A percentile compares a stretch with the other conserved stretches of the same genome.
Conservation (phyloP, 805 yeast genomes). For the Candida easanensis region DNA sequence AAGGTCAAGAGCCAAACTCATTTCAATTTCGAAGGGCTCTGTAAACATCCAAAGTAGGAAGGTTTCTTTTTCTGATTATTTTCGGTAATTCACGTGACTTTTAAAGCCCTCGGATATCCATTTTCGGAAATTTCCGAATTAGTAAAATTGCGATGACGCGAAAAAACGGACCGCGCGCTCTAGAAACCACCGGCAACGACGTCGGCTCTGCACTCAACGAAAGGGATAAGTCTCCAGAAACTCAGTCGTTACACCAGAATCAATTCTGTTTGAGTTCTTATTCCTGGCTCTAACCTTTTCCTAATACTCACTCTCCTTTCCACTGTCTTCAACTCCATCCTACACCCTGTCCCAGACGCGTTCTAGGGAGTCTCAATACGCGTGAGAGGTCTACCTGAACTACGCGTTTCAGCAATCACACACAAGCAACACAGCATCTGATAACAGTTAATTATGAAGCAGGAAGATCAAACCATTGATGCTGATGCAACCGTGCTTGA, state of each 20-base stretch:
- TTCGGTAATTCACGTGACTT: background rate
- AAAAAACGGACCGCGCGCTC: background rate
- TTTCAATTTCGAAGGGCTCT: too few species aligned
- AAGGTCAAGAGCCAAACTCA: too few species aligned
- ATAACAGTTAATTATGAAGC: background rate
- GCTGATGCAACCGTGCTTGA: slow-evolving; percentile 16
- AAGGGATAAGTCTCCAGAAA: too few species aligned
- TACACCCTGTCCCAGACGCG: background rate
- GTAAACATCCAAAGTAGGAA: too few species aligned
- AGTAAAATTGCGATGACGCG: background rate
- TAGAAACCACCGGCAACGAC: background rate
- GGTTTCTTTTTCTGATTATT: too few species aligned
- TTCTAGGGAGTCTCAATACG: background rate
- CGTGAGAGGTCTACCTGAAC: background rate
- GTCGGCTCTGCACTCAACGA: too few species aligned
- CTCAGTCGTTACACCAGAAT: too few species aligned
- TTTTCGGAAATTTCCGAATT: background rate
- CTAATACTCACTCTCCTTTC: background rate
- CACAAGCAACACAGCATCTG: background rate
- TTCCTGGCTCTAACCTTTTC: too few species aligned
- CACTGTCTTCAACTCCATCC: background rate
- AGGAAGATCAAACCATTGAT: slow-evolving; percentile 13
- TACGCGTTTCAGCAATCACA: background rate
- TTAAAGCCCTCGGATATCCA: background rate
- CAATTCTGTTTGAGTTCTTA: too few species aligned